Percentiles rank a stretch among this genome's conserved stretches.
phyloP scores from a whole-genome alignment of 2,329 filamentous ascomycete species.

The Apiospora koreana region DNA sequence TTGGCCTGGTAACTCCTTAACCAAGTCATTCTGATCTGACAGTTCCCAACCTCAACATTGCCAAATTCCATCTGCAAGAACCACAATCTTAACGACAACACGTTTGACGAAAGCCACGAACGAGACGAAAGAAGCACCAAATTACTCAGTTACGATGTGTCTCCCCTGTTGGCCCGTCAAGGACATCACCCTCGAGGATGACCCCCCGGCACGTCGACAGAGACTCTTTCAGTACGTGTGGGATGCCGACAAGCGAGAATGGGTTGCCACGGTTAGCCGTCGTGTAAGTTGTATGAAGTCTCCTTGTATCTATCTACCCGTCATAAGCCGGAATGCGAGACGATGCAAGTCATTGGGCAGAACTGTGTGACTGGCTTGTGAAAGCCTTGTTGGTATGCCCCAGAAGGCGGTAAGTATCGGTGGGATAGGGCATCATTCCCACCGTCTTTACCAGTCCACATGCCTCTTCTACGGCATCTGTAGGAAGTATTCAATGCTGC shows the following conservation, averaged over 20 bases:
- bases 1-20: not conserved
- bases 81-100: not conserved
- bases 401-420: not conserved
- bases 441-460: not conserved
- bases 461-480: not conserved
- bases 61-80: not conserved
- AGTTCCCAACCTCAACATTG: not conserved
- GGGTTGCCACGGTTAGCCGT: conserved; percentile 24
- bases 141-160: conserved; percentile 45
- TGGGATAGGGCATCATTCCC: not conserved
- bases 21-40: not conserved
- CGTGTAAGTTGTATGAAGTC: conserved; percentile 23
- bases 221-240: conserved; percentile 29
- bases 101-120: not conserved
- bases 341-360: not conserved
- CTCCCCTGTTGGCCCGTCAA: conserved; percentile 52
- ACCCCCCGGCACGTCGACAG: conserved; percentile 28
- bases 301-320: not conserved
- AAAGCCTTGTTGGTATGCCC: not conserved
- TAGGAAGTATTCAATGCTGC: not conserved
- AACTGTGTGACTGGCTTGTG: not conserved
- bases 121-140: not conserved
- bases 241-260: conserved; percentile 26
- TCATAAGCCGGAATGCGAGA: not conserved
- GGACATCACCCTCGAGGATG: conserved; percentile 50